Base-by-base conservation (phyloP, 1,284 basidiomycete species). In the Fistulinella cinereoalba region DNA sequence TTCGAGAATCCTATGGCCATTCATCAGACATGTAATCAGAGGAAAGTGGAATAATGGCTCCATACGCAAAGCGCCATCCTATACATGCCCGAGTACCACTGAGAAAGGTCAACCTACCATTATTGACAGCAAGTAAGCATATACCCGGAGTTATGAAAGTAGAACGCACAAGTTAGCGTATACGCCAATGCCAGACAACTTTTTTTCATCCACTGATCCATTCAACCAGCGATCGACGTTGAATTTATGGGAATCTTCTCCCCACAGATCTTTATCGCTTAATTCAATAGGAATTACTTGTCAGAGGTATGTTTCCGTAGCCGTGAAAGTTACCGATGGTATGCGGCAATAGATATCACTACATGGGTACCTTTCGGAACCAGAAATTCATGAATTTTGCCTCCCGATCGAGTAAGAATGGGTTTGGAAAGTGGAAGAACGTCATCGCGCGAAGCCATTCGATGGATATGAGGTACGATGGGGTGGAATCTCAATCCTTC, bases 201-300 rank as follows among this genome's bases (percentile, higher is more conserved):
- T 70, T 55, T 69, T 73, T 21, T 67, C 61, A 22, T 43, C 41
- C 11, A 56, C 50, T 8, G 58, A 50, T 22, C 62, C 60, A 16
- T 67, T 48, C 36, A 77, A 58, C 72, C 79, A 80, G 12, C 78
- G 74, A 12, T 74, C 66, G 0, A 78, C 77, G 34, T 77, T 72
- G 60, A 71, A 81, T 10, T 55, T 52, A 31, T 77, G 60, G 0
- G 77, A 72, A 50, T 81, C 74, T 10, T 70, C 59, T 3, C 78
- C 78, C 66, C 76, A 80, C 4, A 80, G 49, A 16, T 68, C 63
- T 42, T 68, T 66, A 53, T 76, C 64, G 50, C 70, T 72, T 5
- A 1, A 25, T 4, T 23, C 6, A 37, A 29, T 4, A 3, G 9
- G 2, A n/a, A 21, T 43, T 10, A 23, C 1, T 2, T 8, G 19